Evolutionary conservation across 78 protist species (phyloP).

Genomic region (Dictyostelium brefeldianum): DNA sequence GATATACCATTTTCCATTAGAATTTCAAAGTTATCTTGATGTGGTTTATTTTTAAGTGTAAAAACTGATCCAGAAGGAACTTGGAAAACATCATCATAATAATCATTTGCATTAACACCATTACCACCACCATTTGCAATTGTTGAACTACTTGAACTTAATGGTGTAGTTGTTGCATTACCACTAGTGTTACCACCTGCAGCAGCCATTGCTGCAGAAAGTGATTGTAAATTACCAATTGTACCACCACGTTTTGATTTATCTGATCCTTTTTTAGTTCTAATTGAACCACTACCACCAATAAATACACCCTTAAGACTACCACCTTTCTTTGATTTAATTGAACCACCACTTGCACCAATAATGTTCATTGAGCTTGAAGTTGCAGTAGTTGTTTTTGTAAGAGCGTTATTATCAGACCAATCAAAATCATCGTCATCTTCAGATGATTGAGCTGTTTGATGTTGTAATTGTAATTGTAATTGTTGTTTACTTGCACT

Average conservation of each 20-base stretch:
- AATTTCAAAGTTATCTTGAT: conserved; percentile 18
- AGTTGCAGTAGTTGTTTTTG: not conserved
- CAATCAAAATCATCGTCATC: conserved; percentile 72
- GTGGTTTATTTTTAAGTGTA: not conserved
- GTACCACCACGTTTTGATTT: conserved; percentile 46
- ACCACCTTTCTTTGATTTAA: conserved; percentile 29
- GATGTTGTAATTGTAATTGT: not conserved
- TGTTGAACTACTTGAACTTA: conserved; percentile 20
- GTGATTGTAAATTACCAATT: conserved; percentile 52
- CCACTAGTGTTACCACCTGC: not conserved
- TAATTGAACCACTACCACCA: conserved; percentile 4
- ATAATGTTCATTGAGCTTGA: not conserved
- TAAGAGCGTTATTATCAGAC: not conserved
- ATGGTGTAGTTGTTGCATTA: conserved; percentile 27
- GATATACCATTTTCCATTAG: not conserved
- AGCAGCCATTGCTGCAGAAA: not conserved
- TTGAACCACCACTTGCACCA: not conserved
- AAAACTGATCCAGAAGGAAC: conserved; percentile 1
- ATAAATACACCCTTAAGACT: conserved; percentile 7
- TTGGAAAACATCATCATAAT: conserved; percentile 39
- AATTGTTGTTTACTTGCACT: not conserved
- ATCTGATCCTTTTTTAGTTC: conserved; percentile 1
- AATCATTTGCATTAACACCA: conserved; percentile 5
- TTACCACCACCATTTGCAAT: not conserved
- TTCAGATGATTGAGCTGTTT: not conserved